phyloP scores from a whole-genome alignment of 106 monocot genomes.

The Alisma plantagoaquatica region DNA sequence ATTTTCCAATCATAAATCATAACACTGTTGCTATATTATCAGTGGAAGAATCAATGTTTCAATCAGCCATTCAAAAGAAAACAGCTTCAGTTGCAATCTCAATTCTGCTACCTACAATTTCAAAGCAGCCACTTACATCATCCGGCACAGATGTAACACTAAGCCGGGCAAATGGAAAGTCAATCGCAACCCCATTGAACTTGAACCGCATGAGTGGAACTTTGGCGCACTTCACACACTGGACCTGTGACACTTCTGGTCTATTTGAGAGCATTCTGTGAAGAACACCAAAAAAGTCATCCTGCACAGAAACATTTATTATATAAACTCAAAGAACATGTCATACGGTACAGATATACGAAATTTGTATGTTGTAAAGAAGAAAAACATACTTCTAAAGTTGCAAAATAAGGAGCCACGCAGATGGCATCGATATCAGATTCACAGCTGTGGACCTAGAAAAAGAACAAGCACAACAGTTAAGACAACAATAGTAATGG shows the following conservation, averaged over 20 bases:
- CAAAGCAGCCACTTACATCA: no score
- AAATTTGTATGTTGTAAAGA: background rate
- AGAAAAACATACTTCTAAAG: slow-evolving; percentile 21
- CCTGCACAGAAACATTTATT: slow-evolving; percentile 3
- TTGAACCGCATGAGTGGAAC: slow-evolving; percentile 39
- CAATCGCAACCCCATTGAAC: slow-evolving; percentile 27
- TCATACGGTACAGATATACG: background rate
- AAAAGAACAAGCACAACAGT: background rate
- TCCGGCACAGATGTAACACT: slow-evolving; percentile 18
- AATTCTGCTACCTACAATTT: no score
- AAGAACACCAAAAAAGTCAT: slow-evolving; percentile 28
- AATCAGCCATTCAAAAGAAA: no score
- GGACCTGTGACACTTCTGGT: slow-evolving; percentile 27
- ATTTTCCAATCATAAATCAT: no score
- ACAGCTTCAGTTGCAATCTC: no score
- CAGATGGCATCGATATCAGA: slow-evolving; percentile 41
- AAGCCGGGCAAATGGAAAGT: slow-evolving; percentile 28
- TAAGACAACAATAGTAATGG: background rate
- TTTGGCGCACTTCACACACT: slow-evolving; percentile 31
- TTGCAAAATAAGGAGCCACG: slow-evolving; percentile 22
- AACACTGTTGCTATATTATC: no score
- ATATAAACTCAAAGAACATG: background rate
- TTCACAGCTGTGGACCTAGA: slow-evolving; percentile 33
- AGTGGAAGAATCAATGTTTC: no score
- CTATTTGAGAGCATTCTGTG: slow-evolving; percentile 15